A percentile compares a stretch with the other conserved stretches of the same genome.
Conservation (phyloP, 768 basidiomycete genomes). For the Collybia sordida region DNA sequence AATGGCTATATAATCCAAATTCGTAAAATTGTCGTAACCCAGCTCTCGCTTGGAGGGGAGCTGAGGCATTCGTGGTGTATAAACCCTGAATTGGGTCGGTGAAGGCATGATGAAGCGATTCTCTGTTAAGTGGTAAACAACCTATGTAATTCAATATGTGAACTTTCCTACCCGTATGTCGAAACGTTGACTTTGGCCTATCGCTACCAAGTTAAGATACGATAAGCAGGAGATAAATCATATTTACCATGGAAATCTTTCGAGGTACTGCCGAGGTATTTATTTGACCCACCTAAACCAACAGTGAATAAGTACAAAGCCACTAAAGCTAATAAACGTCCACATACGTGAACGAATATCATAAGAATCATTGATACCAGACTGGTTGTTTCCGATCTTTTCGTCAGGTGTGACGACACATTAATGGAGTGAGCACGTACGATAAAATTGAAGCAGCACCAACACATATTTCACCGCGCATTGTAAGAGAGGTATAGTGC, state of each 20-base stretch:
- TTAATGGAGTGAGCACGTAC: slow-evolving; percentile 39
- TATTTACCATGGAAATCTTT: slow-evolving; percentile 68
- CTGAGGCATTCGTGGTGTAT: slow-evolving; percentile 65
- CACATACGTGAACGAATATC: slow-evolving; percentile 79
- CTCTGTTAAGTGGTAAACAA: slow-evolving; percentile 31
- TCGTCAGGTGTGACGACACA: slow-evolving; percentile 10
- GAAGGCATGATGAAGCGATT: slow-evolving; percentile 47
- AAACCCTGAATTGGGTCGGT: slow-evolving; percentile 60
- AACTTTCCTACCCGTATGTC: slow-evolving; percentile 57
- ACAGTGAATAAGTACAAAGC: slow-evolving; percentile 18
- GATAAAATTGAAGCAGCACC: slow-evolving; percentile 70
- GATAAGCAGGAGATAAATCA: slow-evolving; percentile 1
- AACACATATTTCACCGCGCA: slow-evolving; percentile 80
- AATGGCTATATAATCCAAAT: slow-evolving; percentile 82
- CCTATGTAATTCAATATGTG: slow-evolving; percentile 1
- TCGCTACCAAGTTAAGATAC: slow-evolving; percentile 2
- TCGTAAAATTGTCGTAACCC: slow-evolving; percentile 73
- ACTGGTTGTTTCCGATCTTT: slow-evolving; percentile 25
- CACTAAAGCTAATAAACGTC: slow-evolving; percentile 5
- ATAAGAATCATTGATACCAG: slow-evolving; percentile 58
- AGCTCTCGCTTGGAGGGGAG: slow-evolving; percentile 51
- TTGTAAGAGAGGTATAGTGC: slow-evolving; percentile 21
- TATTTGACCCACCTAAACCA: slow-evolving; percentile 74
- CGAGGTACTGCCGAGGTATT: slow-evolving; percentile 73
- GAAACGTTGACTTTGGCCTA: slow-evolving; percentile 73